phyloP scores from a whole-genome alignment of 345 rosid species.

The Erodium maritimum region DNA sequence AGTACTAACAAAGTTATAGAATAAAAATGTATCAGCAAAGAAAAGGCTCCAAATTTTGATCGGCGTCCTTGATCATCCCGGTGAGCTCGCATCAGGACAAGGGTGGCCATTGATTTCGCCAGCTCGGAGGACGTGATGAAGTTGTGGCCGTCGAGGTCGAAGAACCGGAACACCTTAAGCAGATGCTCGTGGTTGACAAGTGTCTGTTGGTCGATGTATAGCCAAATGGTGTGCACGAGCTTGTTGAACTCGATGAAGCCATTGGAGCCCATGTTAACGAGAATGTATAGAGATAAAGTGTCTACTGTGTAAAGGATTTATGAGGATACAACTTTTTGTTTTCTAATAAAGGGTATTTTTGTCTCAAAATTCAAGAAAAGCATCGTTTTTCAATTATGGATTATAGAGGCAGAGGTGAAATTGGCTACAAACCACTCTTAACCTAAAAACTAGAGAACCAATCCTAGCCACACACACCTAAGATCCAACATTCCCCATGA shows the following conservation, averaged over 20 bases:
- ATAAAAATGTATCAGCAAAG: too few species aligned
- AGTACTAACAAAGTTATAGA: slow-evolving; percentile 30
- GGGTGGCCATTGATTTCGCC: slow-evolving; percentile 74
- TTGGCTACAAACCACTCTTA: too few species aligned
- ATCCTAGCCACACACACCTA: too few species aligned
- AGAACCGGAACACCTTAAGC: slow-evolving; percentile 44
- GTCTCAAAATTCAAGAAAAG: too few species aligned
- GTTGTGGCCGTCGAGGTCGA: slow-evolving; percentile 71
- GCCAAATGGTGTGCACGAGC: slow-evolving; percentile 44
- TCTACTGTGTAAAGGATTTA: too few species aligned
- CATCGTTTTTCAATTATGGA: too few species aligned
- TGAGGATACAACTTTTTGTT: too few species aligned
- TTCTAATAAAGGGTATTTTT: too few species aligned
- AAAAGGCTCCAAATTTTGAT: slow-evolving; percentile 20
- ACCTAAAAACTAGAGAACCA: too few species aligned
- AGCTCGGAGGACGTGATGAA: slow-evolving; percentile 70
- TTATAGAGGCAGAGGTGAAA: too few species aligned
- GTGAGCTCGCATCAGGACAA: slow-evolving; percentile 54
- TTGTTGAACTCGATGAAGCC: slow-evolving; percentile 73
- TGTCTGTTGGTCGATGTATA: slow-evolving; percentile 37
- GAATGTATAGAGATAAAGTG: too few species aligned
- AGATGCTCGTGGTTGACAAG: slow-evolving; percentile 52
- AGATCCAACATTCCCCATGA: too few species aligned
- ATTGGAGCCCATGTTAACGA: slow-evolving; percentile 62
- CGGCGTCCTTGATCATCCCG: slow-evolving; percentile 73